A percentile compares a stretch with the other conserved stretches of the same genome.
phyloP scores from a whole-genome alignment of 1,284 basidiomycete genomes.

The Cryptococcus sp. region DNA sequence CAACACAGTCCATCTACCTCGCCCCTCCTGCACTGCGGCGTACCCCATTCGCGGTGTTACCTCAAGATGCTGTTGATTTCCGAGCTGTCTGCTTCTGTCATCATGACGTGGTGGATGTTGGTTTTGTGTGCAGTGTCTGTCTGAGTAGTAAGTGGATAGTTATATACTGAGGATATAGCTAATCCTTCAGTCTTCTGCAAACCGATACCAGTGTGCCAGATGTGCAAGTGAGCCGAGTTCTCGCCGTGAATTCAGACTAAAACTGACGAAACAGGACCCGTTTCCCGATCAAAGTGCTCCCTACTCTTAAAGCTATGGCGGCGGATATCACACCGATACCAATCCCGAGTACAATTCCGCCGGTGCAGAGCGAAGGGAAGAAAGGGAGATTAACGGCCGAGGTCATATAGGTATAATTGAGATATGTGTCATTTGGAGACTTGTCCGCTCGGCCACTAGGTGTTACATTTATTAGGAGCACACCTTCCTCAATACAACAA shows the following conservation, averaged over 20 bases:
- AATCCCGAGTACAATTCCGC: slow-evolving; percentile 30
- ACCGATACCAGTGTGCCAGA: slow-evolving; percentile 86
- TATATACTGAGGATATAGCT: background rate
- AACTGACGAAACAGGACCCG: slow-evolving; percentile 60
- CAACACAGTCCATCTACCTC: slow-evolving; percentile 93
- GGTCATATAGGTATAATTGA: too few relatives aligned
- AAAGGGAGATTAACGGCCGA: too few relatives aligned
- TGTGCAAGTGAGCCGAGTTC: slow-evolving; percentile 62
- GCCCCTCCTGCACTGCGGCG: slow-evolving; percentile 72
- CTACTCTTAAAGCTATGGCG: slow-evolving; percentile 59
- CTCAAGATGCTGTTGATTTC: slow-evolving; percentile 92
- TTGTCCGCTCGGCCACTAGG: too few relatives aligned
- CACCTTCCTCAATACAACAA: too few relatives aligned
- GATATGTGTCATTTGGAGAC: too few relatives aligned
- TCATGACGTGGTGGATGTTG: slow-evolving; percentile 91
- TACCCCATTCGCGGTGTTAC: slow-evolving; percentile 71
- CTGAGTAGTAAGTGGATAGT: slow-evolving; percentile 67
- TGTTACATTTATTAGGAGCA: too few relatives aligned
- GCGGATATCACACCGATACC: slow-evolving; percentile 34
- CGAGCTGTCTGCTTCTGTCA: slow-evolving; percentile 99
- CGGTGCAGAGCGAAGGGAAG: background rate
- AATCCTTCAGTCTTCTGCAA: slow-evolving; percentile 72
- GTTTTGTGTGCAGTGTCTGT: slow-evolving; percentile 96
- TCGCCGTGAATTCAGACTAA: background rate
- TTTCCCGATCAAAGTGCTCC: slow-evolving; percentile 82